Conservation (phyloP, 2,329 filamentous ascomycete genomes). For the Paraconiothyrium sp. region DNA sequence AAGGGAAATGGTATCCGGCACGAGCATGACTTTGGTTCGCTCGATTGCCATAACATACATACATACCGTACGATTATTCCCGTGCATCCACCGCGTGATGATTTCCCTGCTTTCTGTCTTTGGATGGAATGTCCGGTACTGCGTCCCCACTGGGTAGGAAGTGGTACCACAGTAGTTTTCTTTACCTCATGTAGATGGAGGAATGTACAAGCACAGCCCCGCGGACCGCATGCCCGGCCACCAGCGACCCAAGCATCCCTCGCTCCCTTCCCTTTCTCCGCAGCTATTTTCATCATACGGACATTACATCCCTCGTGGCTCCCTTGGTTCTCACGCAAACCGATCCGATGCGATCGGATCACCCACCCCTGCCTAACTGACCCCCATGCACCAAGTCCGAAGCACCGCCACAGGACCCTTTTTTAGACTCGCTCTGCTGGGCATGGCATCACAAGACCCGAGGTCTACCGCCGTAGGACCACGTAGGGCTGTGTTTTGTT, state of each 20-base stretch:
- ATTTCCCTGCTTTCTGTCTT: background rate
- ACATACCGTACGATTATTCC: background rate
- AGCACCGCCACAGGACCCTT: conserved; percentile 5
- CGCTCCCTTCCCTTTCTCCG: background rate
- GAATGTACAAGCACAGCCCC: background rate
- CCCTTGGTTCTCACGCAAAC: background rate
- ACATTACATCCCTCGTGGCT: background rate
- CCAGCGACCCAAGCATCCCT: background rate
- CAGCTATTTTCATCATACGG: background rate
- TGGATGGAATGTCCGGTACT: too few species aligned
- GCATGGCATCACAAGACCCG: too few species aligned
- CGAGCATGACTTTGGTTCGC: conserved; percentile 1
- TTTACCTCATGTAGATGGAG: too few species aligned
- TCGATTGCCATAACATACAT: background rate
- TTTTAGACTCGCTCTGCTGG: background rate
- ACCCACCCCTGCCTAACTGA: too few species aligned
- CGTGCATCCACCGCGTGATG: background rate
- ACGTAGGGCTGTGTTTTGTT: background rate
- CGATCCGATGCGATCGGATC: too few species aligned
- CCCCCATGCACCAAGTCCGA: background rate
- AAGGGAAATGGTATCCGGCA: background rate
- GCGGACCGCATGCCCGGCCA: background rate
- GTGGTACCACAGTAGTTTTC: too few species aligned
- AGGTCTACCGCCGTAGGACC: too few species aligned
- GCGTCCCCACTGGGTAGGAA: too few species aligned